phyloP scores from a whole-genome alignment of 2,329 filamentous ascomycete species.

The Pochonia chlamydosporia region DNA sequence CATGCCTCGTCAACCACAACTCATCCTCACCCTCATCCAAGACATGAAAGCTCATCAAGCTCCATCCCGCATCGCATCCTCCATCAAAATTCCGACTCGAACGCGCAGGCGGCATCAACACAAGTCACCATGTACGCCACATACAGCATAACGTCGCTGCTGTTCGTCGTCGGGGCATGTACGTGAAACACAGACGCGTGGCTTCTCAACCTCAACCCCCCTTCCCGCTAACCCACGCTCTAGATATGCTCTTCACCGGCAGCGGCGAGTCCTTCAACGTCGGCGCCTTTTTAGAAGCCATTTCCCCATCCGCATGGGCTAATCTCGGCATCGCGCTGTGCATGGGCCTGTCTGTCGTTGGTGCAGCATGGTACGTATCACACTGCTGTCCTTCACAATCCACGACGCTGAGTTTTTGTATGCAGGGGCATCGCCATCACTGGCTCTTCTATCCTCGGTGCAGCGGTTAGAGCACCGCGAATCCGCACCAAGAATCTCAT shows the following conservation, averaged over 20 bases:
- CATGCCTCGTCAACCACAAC: neutral
- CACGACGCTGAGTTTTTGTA: neutral
- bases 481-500: constrained; percentile 99
- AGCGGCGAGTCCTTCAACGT: constrained; percentile 96
- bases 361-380: constrained; percentile 78
- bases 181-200: constrained; percentile 30
- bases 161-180: constrained; percentile 74
- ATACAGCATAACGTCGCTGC: constrained; percentile 63
- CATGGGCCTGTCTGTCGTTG: constrained; percentile 92
- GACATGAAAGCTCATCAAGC: neutral
- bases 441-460: constrained; percentile 92
- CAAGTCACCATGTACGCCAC: constrained; percentile 59
- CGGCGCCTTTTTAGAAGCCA: constrained; percentile 86
- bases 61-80: neutral
- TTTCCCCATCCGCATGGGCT: constrained; percentile 94
- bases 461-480: constrained; percentile 89
- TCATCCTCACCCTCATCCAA: neutral
- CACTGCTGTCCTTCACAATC: neutral
- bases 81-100: neutral
- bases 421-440: constrained; percentile 96
- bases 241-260: constrained; percentile 98
- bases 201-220: constrained; percentile 25
- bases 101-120: neutral
- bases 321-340: constrained; percentile 85
- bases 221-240: constrained; percentile 70